These are phyloP conservation scores for Acorus calamus DNA, from an alignment of 106 monocot genomes.

Conservation along the genomic window DNA sequence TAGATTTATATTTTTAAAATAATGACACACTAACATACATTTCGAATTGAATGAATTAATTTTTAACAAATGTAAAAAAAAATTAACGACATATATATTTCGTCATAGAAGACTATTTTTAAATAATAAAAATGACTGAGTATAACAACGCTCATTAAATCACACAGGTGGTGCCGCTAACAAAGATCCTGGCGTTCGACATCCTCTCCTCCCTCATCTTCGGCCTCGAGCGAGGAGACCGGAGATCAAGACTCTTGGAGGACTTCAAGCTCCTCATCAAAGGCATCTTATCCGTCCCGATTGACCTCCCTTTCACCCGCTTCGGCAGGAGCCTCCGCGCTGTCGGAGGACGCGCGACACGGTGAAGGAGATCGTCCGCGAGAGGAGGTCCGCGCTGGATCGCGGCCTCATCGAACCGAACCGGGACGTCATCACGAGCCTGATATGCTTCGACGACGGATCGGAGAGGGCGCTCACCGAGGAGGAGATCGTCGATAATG, in stretches of 20 bases:
- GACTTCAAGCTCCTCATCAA: slow-evolving; percentile 15
- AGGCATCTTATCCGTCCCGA: slow-evolving; percentile 29
- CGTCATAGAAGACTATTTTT: too few relatives aligned
- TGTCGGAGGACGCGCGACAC: slow-evolving; percentile 8
- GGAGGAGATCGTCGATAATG: slow-evolving; percentile 33
- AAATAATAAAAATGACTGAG: too few relatives aligned
- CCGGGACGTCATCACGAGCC: slow-evolving; percentile 20
- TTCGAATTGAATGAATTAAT: too few relatives aligned
- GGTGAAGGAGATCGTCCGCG: slow-evolving; percentile 3
- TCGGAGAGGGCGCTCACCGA: slow-evolving; percentile 2
- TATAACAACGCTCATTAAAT: too few relatives aligned
- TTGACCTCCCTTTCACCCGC: slow-evolving; percentile 31
- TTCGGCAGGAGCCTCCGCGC: slow-evolving; percentile 23
- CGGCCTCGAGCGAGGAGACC: slow-evolving; percentile 16
- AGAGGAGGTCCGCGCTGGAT: slow-evolving; percentile 11
- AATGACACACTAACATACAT: too few relatives aligned
- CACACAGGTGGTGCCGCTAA: slow-evolving; percentile 23
- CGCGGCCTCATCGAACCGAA: not conserved
- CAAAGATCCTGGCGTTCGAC: slow-evolving; percentile 28
- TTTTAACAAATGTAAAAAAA: too few relatives aligned
- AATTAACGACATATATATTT: too few relatives aligned
- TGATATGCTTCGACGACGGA: slow-evolving; percentile 8
- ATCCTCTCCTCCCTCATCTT: slow-evolving; percentile 26
- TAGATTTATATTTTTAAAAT: too few relatives aligned
- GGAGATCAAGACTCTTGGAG: slow-evolving; percentile 1